These are phyloP conservation scores for Clonostachys sp. DNA, from an alignment of 2,329 filamentous ascomycete genomes.

Conservation along the genomic window DNA sequence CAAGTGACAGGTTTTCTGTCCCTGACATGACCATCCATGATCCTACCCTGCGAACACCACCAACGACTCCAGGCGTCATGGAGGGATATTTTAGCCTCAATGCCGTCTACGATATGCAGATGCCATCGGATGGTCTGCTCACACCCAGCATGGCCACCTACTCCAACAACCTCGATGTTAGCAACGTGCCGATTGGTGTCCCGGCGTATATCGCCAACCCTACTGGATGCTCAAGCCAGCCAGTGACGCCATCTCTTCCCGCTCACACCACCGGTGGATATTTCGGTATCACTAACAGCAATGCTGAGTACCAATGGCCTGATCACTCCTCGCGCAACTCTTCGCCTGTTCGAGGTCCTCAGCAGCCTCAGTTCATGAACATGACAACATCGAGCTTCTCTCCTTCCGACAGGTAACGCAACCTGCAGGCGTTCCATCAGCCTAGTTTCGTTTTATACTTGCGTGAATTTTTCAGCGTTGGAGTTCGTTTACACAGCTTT, in stretches of 20 bases:
- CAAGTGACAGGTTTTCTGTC: constrained; percentile 19
- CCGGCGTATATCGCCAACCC: constrained; percentile 39
- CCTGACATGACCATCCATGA: constrained; percentile 27
- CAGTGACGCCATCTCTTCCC: constrained; percentile 41
- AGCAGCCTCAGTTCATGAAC: constrained; percentile 26
- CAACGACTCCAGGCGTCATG: constrained; percentile 45
- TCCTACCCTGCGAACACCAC: constrained; percentile 45
- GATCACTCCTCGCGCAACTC: constrained; percentile 29
- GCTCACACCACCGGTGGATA: constrained; percentile 36
- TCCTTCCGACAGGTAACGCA: too few relatives aligned
- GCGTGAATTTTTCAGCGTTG: too few relatives aligned
- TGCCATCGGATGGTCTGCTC: constrained; percentile 42
- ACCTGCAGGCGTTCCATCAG: too few relatives aligned
- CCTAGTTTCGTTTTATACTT: too few relatives aligned
- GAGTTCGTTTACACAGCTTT: too few relatives aligned
- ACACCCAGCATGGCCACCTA: constrained; percentile 40
- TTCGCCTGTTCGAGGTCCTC: constrained; percentile 22
- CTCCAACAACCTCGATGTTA: constrained; percentile 40
- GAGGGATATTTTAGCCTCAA: constrained; percentile 33
- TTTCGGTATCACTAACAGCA: constrained; percentile 27
- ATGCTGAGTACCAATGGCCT: constrained; percentile 48
- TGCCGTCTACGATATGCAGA: constrained; percentile 28
- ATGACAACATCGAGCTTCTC: constrained; percentile 22
- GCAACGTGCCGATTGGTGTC: constrained; percentile 29
- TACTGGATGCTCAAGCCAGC: constrained; percentile 33